These are phyloP conservation scores for Erysimum cheiri DNA, from an alignment of 441 rosid genomes.

Conservation along the genomic window DNA sequence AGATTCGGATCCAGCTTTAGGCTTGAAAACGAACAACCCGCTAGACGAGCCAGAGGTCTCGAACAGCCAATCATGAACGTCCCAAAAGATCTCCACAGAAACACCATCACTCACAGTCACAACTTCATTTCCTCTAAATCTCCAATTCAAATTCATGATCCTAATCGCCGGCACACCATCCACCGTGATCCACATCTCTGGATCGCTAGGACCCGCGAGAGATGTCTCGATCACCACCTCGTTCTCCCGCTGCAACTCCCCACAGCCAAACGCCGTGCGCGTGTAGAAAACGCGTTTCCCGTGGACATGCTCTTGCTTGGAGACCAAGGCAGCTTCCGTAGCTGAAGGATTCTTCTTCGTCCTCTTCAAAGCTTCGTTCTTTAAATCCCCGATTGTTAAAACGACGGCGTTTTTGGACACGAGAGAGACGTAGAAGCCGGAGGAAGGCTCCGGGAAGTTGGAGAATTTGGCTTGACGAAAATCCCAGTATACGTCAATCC, in stretches of 20 bases:
- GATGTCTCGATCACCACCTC: constrained; percentile 68
- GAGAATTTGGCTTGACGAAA: constrained; percentile 71
- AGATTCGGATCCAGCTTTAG: constrained; percentile 38
- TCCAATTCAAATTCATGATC: constrained; percentile 74
- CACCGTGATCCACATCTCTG: constrained; percentile 78
- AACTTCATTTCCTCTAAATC: constrained; percentile 79
- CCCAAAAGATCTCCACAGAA: constrained; percentile 69
- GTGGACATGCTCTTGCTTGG: constrained; percentile 72
- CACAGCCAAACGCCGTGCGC: constrained; percentile 50
- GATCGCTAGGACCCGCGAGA: constrained; percentile 60
- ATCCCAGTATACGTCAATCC: constrained; percentile 74
- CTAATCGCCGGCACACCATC: constrained; percentile 60
- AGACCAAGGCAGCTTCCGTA: constrained; percentile 58
- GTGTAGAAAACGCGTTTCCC: constrained; percentile 74
- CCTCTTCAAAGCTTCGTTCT: constrained; percentile 66
- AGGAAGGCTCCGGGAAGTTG: constrained; percentile 60
- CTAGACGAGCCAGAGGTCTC: constrained; percentile 50
- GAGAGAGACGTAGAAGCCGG: constrained; percentile 70
- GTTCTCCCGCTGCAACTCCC: constrained; percentile 47
- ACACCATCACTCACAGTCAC: constrained; percentile 52
- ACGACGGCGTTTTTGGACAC: constrained; percentile 56
- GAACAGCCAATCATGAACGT: constrained; percentile 88
- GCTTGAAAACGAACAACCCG: constrained; percentile 72
- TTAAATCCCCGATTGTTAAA: constrained; percentile 65
- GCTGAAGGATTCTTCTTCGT: constrained; percentile 57